Evolutionary conservation across 225 moss, liverwort and hornwort species (phyloP).

Genomic region (Polytrichum commune): DNA sequence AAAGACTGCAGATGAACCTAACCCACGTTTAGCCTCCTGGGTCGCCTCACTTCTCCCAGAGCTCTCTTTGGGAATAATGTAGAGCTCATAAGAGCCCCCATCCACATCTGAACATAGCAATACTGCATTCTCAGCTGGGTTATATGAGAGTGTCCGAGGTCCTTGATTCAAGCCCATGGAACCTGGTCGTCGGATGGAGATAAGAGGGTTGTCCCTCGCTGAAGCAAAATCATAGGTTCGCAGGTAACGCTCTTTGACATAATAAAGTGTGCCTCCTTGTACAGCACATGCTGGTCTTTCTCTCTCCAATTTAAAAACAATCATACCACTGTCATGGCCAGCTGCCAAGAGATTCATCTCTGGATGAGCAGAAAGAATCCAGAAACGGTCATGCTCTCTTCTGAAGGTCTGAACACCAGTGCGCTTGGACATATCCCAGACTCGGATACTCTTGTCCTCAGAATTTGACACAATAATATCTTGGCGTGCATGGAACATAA

Average conservation of each 20-base stretch:
- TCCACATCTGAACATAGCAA: conserved; percentile 93
- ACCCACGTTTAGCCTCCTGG: conserved; percentile 87
- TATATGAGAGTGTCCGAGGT: conserved; percentile 91
- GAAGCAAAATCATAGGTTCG: conserved; percentile 94
- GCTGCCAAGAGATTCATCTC: conserved; percentile 99
- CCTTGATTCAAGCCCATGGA: conserved; percentile 92
- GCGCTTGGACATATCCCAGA: conserved; percentile 98
- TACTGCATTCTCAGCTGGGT: conserved; percentile 94
- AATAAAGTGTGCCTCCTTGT: conserved; percentile 89
- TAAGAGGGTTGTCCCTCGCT: conserved; percentile 80
- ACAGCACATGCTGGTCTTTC: conserved; percentile 99
- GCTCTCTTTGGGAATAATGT: conserved; percentile 87
- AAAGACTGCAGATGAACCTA: conserved; percentile 91
- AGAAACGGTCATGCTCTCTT: conserved; percentile 93
- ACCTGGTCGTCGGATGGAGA: conserved; percentile 86
- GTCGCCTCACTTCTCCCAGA: conserved; percentile 81
- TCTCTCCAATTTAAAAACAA: conserved; percentile 98
- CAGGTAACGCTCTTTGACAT: conserved; percentile 92
- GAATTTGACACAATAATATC: conserved; percentile 98
- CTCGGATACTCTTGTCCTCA: conserved; percentile 95
- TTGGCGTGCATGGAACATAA: conserved; percentile 96
- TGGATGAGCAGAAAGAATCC: conserved; percentile 95
- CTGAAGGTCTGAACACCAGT: conserved; percentile 97
- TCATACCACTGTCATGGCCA: conserved; percentile 99
- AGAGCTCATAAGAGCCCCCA: conserved; percentile 94